Evolutionary conservation across 2,329 filamentous ascomycete species (phyloP).

Genomic region (Chrysoporthe austroafricana): DNA sequence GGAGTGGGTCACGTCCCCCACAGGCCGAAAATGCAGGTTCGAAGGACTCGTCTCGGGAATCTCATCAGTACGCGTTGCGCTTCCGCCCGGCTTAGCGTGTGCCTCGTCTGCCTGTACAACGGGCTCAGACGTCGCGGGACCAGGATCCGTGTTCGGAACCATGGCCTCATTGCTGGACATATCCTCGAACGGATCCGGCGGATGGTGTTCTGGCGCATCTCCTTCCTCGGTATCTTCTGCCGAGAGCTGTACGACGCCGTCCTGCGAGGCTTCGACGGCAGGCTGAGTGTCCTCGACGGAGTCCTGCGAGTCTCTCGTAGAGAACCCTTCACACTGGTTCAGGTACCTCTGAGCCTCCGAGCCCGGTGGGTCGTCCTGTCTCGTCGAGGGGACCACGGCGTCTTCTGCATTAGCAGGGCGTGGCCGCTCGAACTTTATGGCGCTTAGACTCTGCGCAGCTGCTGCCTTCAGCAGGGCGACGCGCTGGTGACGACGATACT

Average conservation of each 20-base stretch:
- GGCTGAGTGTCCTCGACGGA: constrained; percentile 32
- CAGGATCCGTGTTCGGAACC: constrained; percentile 23
- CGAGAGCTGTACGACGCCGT: constrained; percentile 1
- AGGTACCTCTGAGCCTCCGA: constrained; percentile 30
- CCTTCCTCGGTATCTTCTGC: neutral
- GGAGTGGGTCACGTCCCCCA: constrained; percentile 9
- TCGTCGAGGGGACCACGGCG: constrained; percentile 42
- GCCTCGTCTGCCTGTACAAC: constrained; percentile 16
- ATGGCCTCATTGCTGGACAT: constrained; percentile 22
- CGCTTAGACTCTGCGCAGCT: constrained; percentile 46
- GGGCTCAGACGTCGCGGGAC: constrained; percentile 12
- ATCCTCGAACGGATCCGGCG: neutral
- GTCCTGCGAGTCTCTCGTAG: constrained; percentile 29
- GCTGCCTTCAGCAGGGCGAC: constrained; percentile 45
- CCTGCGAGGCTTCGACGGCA: constrained; percentile 21
- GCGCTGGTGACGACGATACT: constrained; percentile 41
- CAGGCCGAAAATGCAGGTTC: constrained; percentile 25
- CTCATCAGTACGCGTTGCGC: constrained; percentile 28
- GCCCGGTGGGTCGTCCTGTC: constrained; percentile 28
- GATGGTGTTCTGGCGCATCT: neutral
- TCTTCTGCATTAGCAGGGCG: constrained; percentile 32
- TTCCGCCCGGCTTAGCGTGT: neutral
- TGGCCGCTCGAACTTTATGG: constrained; percentile 42
- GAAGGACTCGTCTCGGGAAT: constrained; percentile 40
- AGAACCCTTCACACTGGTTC: constrained; percentile 29